These are phyloP conservation scores for Canariomyces notabilis DNA, from an alignment of 2,329 filamentous ascomycete species.

Conservation along the genomic window DNA sequence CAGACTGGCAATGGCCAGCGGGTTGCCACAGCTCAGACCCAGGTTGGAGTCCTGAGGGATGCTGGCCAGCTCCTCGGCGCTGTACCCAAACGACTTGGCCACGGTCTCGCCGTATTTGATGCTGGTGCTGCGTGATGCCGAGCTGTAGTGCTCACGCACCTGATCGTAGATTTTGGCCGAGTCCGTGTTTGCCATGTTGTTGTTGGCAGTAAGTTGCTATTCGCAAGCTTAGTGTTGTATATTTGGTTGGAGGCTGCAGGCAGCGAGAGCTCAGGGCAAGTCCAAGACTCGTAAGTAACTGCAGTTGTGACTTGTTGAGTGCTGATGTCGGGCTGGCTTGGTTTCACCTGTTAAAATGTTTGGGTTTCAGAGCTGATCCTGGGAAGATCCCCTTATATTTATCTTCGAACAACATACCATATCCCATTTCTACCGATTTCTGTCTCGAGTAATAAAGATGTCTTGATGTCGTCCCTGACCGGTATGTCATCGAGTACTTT, in stretches of 20 bases:
- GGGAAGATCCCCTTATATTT: no score
- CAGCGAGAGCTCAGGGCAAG: no score
- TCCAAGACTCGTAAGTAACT: no score
- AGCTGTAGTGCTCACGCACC: constrained; percentile 34
- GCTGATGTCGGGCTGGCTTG: no score
- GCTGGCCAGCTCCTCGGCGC: constrained; percentile 40
- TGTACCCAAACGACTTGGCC: constrained; percentile 50
- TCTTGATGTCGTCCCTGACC: not conserved
- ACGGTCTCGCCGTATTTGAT: constrained; percentile 36
- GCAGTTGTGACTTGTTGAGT: no score
- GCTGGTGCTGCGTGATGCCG: constrained; percentile 27
- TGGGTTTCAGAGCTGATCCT: no score
- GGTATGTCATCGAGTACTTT: constrained; percentile 13
- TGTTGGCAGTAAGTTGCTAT: not conserved
- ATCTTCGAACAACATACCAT: no score
- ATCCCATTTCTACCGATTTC: no score
- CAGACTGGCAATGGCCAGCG: constrained; percentile 43
- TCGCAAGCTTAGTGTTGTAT: no score
- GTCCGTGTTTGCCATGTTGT: constrained; percentile 23
- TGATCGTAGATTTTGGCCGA: constrained; percentile 32
- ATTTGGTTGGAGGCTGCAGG: no score
- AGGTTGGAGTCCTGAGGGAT: constrained; percentile 46
- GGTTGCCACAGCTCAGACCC: constrained; percentile 51
- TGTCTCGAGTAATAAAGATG: no score
- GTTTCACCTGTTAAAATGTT: no score